These are phyloP conservation scores for Carex scoparia DNA, from an alignment of 176 grass and related monocot genomes.

Conservation along the genomic window DNA sequence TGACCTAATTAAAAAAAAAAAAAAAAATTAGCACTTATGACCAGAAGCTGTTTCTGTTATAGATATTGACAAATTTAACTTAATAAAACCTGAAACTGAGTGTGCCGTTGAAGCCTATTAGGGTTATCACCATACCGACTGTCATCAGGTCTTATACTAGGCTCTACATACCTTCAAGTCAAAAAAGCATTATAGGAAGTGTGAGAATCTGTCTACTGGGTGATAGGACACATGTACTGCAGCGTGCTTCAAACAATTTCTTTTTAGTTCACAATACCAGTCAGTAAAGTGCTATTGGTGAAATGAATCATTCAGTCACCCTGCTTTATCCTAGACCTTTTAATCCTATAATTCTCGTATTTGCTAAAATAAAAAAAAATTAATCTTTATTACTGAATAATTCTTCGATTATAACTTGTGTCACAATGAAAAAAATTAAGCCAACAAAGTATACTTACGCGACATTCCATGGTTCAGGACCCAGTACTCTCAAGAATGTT, in stretches of 20 bases:
- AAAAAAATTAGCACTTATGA: neutral
- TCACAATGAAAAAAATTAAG: neutral
- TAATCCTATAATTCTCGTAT: neutral
- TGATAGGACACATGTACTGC: neutral
- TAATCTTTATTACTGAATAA: neutral
- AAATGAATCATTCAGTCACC: neutral
- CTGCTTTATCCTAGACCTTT: neutral
- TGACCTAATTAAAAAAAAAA: slow-evolving; percentile 52
- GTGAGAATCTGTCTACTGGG: neutral
- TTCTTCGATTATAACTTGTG: neutral
- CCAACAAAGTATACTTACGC: slow-evolving; percentile 51
- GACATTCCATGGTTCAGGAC: slow-evolving; percentile 93
- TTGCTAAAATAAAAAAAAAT: neutral
- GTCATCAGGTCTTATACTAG: slow-evolving; percentile 86
- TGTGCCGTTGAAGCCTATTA: slow-evolving; percentile 88
- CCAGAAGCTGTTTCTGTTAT: neutral
- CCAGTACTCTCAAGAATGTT: slow-evolving; percentile 84
- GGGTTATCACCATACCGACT: slow-evolving; percentile 98
- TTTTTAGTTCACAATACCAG: neutral
- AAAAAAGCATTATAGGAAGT: slow-evolving; percentile 1
- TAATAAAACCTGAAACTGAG: slow-evolving; percentile 81
- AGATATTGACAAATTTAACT: slow-evolving; percentile 7
- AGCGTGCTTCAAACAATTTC: neutral
- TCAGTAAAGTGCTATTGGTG: neutral
- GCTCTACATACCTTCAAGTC: slow-evolving; percentile 70